Base-by-base conservation (phyloP, 2,329 filamentous ascomycete species). In the Davidsoniella virescens region DNA sequence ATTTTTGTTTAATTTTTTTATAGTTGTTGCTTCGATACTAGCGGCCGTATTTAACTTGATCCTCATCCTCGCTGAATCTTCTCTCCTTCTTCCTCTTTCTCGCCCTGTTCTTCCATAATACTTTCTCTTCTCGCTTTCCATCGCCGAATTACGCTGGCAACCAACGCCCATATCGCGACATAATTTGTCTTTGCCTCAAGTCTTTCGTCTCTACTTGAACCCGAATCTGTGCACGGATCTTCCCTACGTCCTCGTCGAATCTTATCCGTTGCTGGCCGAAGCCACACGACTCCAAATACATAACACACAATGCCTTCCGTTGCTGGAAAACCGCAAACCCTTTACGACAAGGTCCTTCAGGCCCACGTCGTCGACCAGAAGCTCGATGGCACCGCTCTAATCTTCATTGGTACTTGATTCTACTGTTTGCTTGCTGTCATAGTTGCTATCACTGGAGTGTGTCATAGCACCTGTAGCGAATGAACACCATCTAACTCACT, bases 341-440 rank as follows among this genome's bases (percentile, higher is more conserved):
- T 95, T 62, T 96, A 96, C 70, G 90, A 96, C 75, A 96, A 96
- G 80, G 88, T 96, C 67, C 83, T 96, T 61, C 78, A 86, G 60
- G 82, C 82, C 70, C 92, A 98, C 66, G 82, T 96, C 60, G 88
- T 98, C 62, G 86, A 95, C 62, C 84, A 94, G 76, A 86, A 88
- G 74, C 78, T 87, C 51, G 90, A 96, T 68, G 90, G 90, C 67
- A 95, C 88, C 52, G 73, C 93, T 60, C 71, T 94, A 56, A 74
- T 96, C 53, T 96, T 96, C 65, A 96, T 96, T 63, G 87, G 87
- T 87, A 71, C 58, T 78, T 64, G 23, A 42, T 14, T n/a, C 47
- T 26, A 16, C 29, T 45, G 46, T 14, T 12, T 33, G 20, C 29
- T 17, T 14, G n/a, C 29, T 33, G 29, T 33, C 12, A 12, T 12